phyloP scores from a whole-genome alignment of 176 grass and related monocot species.

The Triticum turgidum region DNA sequence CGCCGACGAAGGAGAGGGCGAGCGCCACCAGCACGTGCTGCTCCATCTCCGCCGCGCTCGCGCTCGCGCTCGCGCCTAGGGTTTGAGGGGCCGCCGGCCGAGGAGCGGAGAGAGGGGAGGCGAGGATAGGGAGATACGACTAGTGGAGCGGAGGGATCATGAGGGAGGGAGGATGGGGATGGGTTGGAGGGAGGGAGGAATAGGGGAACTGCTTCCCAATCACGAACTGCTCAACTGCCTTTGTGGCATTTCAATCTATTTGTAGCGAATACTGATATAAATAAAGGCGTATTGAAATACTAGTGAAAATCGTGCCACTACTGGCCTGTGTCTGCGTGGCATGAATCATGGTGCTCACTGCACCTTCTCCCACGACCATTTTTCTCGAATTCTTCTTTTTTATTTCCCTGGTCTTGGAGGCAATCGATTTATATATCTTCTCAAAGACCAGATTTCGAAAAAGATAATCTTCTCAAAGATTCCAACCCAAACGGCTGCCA shows the following conservation, averaged over 20 bases:
- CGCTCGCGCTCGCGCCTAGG: neutral
- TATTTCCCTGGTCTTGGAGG: too few relatives aligned
- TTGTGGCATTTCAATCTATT: too few relatives aligned
- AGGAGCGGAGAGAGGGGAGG: neutral
- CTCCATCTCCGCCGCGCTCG: constrained; percentile 41
- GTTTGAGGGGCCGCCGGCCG: constrained; percentile 10
- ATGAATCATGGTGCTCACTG: neutral
- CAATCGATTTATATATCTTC: too few relatives aligned
- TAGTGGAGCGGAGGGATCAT: neutral
- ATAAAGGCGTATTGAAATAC: too few relatives aligned
- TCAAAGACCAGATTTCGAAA: too few relatives aligned
- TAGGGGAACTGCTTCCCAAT: neutral
- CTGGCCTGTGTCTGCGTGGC: neutral
- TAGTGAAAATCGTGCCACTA: too few relatives aligned
- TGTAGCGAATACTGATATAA: too few relatives aligned
- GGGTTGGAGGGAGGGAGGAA: neutral
- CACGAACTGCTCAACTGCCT: too few relatives aligned
- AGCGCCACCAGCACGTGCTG: constrained; percentile 74
- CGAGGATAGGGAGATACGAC: neutral
- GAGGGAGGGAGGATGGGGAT: too few relatives aligned
- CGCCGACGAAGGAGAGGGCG: constrained; percentile 73
- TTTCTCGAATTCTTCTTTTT: neutral
- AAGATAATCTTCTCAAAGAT: too few relatives aligned
- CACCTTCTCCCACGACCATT: neutral
- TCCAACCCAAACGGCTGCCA: too few relatives aligned